Conservation (phyloP, 331 rosid genomes). For the Quercus lobata region DNA sequence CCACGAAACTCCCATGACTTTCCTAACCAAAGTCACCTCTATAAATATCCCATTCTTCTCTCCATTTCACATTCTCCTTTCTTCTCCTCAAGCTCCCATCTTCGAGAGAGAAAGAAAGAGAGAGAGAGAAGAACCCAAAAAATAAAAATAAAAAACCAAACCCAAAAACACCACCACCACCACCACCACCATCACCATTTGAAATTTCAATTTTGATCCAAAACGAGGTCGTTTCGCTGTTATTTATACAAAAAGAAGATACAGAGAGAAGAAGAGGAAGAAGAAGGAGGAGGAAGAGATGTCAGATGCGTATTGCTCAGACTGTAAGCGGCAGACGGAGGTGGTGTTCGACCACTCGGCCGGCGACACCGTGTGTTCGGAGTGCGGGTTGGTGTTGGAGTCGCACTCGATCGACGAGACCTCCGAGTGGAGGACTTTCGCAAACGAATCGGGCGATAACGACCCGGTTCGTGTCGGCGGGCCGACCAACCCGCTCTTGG, state of each 20-base stretch:
- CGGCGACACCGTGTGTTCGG: conserved; percentile 92
- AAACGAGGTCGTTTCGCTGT: not conserved
- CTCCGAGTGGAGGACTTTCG: conserved; percentile 92
- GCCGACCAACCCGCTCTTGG: conserved; percentile 74
- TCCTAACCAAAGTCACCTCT: conserved; percentile 5
- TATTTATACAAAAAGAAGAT: no score
- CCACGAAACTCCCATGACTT: conserved; percentile 22
- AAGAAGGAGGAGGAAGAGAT: conserved; percentile 1
- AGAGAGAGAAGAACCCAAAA: not conserved
- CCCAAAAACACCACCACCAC: no score
- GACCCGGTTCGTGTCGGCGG: conserved; percentile 98
- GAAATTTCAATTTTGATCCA: no score
- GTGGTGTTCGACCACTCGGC: conserved; percentile 93
- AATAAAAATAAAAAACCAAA: no score
- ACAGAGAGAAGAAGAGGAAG: not conserved
- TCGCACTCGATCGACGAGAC: conserved; percentile 96
- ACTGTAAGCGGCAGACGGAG: conserved; percentile 91
- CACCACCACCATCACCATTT: no score
- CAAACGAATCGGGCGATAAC: conserved; percentile 93
- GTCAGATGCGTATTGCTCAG: conserved; percentile 87
- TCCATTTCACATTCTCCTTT: no score
- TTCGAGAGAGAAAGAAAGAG: not conserved
- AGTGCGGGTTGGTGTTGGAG: conserved; percentile 89
- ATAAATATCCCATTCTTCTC: conserved; percentile 3
- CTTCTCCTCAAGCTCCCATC: not conserved